Evolutionary conservation across 805 yeast species (phyloP).

Genomic region (Candida adriatica): DNA sequence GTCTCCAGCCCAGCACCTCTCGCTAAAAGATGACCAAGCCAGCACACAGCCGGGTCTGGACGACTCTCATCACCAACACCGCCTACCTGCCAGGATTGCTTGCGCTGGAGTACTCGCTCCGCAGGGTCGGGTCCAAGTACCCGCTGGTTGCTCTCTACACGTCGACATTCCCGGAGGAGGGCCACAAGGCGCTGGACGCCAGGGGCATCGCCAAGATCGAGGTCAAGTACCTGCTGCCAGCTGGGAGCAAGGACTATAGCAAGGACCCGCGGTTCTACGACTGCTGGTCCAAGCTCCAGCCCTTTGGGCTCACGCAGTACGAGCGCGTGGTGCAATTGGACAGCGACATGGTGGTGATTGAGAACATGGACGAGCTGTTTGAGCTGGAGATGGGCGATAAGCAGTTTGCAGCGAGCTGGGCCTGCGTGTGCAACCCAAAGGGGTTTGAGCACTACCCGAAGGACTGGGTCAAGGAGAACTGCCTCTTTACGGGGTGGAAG

Average conservation of each 20-base stretch:
- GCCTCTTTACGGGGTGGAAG: conserved; percentile 39
- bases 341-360: conserved; percentile 50
- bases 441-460: conserved; percentile 44
- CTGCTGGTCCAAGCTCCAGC: conserved; percentile 56
- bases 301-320: conserved; percentile 43
- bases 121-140: conserved; percentile 36
- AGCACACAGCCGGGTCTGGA: conserved; percentile 36
- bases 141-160: conserved; percentile 51
- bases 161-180: conserved; percentile 34
- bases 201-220: conserved; percentile 35
- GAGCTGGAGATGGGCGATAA: conserved; percentile 32
- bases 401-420: conserved; percentile 52
- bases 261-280: conserved; percentile 50
- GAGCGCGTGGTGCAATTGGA: conserved; percentile 51
- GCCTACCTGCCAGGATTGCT: conserved; percentile 46
- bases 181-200: conserved; percentile 32
- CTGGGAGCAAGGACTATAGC: conserved; percentile 35
- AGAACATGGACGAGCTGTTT: conserved; percentile 56
- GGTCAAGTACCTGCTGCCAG: conserved; percentile 39
- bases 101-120: conserved; percentile 42
- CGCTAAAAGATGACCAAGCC: too few relatives aligned
- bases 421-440: conserved; percentile 58
- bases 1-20: too few relatives aligned
- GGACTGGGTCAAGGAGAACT: conserved; percentile 45
- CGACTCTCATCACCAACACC: conserved; percentile 47